Evolutionary conservation across 2,329 filamentous ascomycete species (phyloP), one percentile per base, ranked within the genome.

Genomic region (Exophiala bonariae): DNA sequence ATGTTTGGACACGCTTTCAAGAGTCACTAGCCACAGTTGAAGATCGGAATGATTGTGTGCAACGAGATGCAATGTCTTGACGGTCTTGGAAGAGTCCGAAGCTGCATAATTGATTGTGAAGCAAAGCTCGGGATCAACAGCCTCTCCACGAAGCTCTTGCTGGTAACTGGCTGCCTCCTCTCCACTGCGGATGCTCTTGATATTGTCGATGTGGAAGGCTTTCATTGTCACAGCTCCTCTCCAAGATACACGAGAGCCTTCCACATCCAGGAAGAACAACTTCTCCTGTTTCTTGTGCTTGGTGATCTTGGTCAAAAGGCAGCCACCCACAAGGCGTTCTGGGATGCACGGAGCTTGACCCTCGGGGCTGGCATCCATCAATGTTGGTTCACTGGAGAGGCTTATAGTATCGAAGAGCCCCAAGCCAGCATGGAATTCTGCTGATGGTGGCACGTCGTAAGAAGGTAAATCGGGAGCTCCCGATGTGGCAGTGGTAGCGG

Each of bases 201-300:
- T 92, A 65, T 97, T 90, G 61, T 99, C 93, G 54, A 99, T 88
- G 66, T 95, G 95, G 55, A 99, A 86, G 43, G 82, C 83, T 66
- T 96, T 97, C 18, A 83, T 81, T 1, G 87, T 84, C 28, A 88
- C 83, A 7, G 79, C 81, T 37, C 83, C 80, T 66, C 95, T 87
- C 92, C 92, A 97, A 19, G 80, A 86, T 18, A 99, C 87, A 66
- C 90, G 93, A 51, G 87, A 91, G 2, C 86, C 81, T 61, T 92
- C 86, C 18, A 86, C 78, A 60, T 97, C 89, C 18, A 97, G 81
- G 42, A 85, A 81, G 59, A 96, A 82, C 19, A 79, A 80, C 63
- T 93, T 89, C 44, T 78, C 74, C 54, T 85, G 83, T 58, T 78
- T 84, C 66, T 81, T 84, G 62, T 92, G 93, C 71, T 88, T 92